Conservation (phyloP, 805 yeast genomes). For the Brettanomyces sp. region DNA sequence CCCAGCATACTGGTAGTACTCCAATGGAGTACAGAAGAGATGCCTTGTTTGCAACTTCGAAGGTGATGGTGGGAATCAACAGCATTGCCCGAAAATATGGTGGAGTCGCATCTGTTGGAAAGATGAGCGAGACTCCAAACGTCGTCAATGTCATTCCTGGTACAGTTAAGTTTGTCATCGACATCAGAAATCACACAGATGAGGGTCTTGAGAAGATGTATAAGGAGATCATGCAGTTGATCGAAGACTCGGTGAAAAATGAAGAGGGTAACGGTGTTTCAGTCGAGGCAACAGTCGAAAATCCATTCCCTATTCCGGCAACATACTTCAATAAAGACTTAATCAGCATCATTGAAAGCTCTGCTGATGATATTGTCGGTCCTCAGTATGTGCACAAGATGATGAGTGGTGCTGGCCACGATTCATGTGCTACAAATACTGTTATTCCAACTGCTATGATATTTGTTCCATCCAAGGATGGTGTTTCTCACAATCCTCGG, state of each 20-base stretch:
- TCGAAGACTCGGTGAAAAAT: constrained; percentile 25
- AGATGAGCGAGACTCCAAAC: constrained; percentile 44
- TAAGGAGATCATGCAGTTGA: constrained; percentile 22
- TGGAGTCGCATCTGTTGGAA: constrained; percentile 53
- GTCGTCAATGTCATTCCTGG: constrained; percentile 62
- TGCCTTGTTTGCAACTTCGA: constrained; percentile 47
- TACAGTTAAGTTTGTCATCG: constrained; percentile 40
- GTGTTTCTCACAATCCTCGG: constrained; percentile 55
- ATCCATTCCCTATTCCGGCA: constrained; percentile 2
- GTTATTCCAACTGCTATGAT: constrained; percentile 63
- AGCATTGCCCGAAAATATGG: constrained; percentile 41
- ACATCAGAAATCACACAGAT: constrained; percentile 45
- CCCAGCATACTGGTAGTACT: constrained; percentile 67
- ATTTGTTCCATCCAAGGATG: constrained; percentile 58
- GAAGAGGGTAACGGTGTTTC: constrained; percentile 3
- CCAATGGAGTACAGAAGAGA: constrained; percentile 53
- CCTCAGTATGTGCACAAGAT: constrained; percentile 33
- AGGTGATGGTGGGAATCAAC: constrained; percentile 44
- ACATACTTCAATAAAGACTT: not conserved
- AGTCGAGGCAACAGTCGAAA: not conserved
- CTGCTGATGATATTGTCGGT: constrained; percentile 42
- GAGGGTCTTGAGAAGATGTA: constrained; percentile 21
- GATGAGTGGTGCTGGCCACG: constrained; percentile 66
- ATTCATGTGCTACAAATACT: constrained; percentile 47
- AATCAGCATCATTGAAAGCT: constrained; percentile 14